Evolutionary conservation across 495 filamentous ascomycete species (phyloP), one percentile per base, ranked within the genome.

Genomic region (Neurospora tetrasperma): DNA sequence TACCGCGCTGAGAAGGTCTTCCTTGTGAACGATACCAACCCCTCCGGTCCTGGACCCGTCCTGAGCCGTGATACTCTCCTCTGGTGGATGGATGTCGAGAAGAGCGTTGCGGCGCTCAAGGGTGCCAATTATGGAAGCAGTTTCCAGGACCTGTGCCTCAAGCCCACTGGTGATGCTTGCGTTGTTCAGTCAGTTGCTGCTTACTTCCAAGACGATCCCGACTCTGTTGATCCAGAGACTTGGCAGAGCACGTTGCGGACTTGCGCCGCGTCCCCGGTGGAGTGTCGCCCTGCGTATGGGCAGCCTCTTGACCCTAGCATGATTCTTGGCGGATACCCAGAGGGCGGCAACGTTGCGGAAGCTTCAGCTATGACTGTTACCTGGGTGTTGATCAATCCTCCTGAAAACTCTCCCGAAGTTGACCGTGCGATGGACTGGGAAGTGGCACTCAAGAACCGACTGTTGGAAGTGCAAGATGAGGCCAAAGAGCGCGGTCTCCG

Each of bases 21-120:
- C 79, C 79, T 99, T 43, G 92, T 98, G 72, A 99, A 98, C 75
- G 94, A 97, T 76, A 93, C 89, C 8, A 80, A 86, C 11, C 74
- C 85, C 9, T 83, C 83, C 9, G 90, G 87, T 0, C 86, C 88
- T 27, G 90, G 91, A 2, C 93, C 93, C 4, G 91, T 98, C 18
- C 79, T 99, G 70, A 92, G 89, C 79, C 96, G 95, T 73, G 91
- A 97, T 5, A 98, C 92, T 0, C 84, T 99, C 16, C 82, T 83
- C 7, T 99, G 96, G 96, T 98, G 95, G 96, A 93, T 96, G 78
- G 93, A 90, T 75, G 91, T 99, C 5, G 96, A 99, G 78, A 86
- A 87, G 40, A 87, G 89, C 7, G 86, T 98, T 62, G 86, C 86
- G 38, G 82, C 87, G 10, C 87, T 95, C 72, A 90, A 89, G 72